A percentile compares a stretch with the other conserved stretches of the same genome.
Evolutionary conservation across 306 rosid genomes (phyloP).

Genomic region (Prunus salicina): DNA sequence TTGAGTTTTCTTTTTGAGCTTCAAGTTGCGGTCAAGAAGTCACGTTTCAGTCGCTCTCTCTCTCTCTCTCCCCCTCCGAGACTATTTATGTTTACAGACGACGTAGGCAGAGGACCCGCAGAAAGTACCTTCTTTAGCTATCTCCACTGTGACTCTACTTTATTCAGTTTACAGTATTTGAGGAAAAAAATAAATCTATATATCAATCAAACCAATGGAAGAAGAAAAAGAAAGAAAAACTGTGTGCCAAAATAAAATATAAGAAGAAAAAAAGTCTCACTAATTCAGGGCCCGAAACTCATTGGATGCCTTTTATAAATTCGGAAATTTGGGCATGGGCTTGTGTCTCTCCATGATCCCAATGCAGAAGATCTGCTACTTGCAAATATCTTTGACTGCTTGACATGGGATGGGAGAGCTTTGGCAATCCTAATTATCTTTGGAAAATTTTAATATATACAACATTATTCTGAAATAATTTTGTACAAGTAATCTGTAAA

Average conservation of each 20-base stretch:
- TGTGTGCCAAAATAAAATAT: too few species aligned
- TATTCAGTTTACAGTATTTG: background rate
- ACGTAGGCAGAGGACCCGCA: constrained; percentile 10
- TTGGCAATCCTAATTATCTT: background rate
- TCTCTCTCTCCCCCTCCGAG: background rate
- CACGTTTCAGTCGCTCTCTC: background rate
- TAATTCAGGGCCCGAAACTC: background rate
- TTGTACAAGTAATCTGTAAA: background rate
- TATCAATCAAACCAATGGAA: too few species aligned
- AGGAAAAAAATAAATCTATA: too few species aligned
- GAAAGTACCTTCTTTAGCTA: background rate
- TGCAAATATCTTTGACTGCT: too few species aligned
- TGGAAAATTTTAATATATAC: too few species aligned
- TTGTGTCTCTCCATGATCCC: background rate
- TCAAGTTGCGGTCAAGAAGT: background rate
- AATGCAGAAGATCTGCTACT: background rate
- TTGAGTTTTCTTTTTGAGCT: constrained; percentile 1
- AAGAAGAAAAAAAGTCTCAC: background rate
- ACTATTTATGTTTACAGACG: constrained; percentile 1
- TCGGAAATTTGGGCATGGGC: background rate
- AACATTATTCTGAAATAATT: background rate
- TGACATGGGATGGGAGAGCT: background rate
- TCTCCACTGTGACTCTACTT: background rate
- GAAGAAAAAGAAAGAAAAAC: background rate
- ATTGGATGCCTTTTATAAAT: constrained; percentile 2